A percentile compares a stretch with the other conserved stretches of the same genome.
Conservation (phyloP, 495 filamentous ascomycete species). For the Xanthoparmelia taractica region DNA sequence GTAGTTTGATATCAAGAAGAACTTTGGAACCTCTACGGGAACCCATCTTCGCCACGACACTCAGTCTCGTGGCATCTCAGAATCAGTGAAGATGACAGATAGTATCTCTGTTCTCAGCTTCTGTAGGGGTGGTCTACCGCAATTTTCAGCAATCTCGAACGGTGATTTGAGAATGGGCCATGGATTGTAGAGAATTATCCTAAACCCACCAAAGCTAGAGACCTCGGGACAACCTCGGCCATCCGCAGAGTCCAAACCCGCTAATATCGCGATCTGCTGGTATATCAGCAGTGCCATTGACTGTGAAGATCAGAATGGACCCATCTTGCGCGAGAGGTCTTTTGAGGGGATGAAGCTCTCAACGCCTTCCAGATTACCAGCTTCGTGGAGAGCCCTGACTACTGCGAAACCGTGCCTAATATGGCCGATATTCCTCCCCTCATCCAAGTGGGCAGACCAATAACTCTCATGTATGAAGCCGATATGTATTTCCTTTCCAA, state of each 20-base stretch:
- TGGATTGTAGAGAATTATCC: too few species aligned
- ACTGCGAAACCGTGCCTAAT: neutral
- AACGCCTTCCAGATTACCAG: neutral
- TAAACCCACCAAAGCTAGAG: too few species aligned
- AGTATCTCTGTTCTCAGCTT: neutral
- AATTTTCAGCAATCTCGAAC: too few species aligned
- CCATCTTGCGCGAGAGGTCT: too few species aligned
- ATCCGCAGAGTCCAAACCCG: neutral
- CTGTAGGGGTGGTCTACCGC: neutral
- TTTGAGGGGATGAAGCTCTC: neutral
- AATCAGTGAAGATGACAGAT: neutral
- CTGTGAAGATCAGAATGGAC: neutral
- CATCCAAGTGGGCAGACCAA: slow-evolving; percentile 43
- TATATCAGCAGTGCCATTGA: neutral
- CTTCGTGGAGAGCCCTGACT: neutral
- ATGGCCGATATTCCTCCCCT: slow-evolving; percentile 8
- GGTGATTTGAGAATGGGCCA: neutral
- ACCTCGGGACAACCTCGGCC: neutral
- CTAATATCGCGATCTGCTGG: neutral
- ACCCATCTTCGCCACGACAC: neutral
- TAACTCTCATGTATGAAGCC: slow-evolving; percentile 47
- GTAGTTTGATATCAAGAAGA: neutral
- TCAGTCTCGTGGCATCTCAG: neutral
- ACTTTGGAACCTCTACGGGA: neutral
- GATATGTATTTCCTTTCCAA: neutral